Evolutionary conservation across 2,329 filamentous ascomycete genomes (phyloP).

Genomic region (Cladosporium velox): DNA sequence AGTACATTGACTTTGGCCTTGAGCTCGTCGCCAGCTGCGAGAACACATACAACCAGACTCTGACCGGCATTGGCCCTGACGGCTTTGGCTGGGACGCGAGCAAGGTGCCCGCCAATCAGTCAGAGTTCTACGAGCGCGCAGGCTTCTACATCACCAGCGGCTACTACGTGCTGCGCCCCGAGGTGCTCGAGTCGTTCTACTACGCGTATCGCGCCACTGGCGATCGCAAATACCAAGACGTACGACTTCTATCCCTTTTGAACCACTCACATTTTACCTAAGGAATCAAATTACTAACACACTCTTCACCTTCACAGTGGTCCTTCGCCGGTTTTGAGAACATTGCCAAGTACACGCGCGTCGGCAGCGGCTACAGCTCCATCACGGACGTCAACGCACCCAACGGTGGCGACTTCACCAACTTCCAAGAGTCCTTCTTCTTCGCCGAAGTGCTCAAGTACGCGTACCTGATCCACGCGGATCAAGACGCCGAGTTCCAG

Average conservation of each 20-base stretch:
- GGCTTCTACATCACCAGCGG: constrained; percentile 71
- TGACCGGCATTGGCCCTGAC: constrained; percentile 77
- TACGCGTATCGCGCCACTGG: constrained; percentile 83
- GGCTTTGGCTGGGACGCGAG: constrained; percentile 42
- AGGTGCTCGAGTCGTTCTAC: constrained; percentile 83
- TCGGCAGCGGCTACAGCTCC: constrained; percentile 66
- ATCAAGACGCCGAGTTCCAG: constrained; percentile 22
- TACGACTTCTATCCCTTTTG: constrained; percentile 21
- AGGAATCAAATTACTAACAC: background rate
- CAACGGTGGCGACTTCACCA: constrained; percentile 61
- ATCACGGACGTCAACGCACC: constrained; percentile 65
- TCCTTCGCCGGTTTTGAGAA: constrained; percentile 75
- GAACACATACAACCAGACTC: constrained; percentile 68
- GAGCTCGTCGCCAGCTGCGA: constrained; percentile 71
- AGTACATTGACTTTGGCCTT: constrained; percentile 75
- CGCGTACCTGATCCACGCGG: constrained; percentile 31
- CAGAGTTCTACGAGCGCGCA: constrained; percentile 62
- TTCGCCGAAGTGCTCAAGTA: constrained; percentile 90
- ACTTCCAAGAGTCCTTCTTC: constrained; percentile 85
- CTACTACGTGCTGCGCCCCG: constrained; percentile 71
- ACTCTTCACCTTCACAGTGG: constrained; percentile 48
- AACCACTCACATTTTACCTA: too few species aligned
- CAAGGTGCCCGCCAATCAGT: constrained; percentile 35
- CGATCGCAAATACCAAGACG: constrained; percentile 71
- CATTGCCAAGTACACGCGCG: constrained; percentile 65